A percentile compares a stretch with the other conserved stretches of the same genome.
These are phyloP conservation scores for Goffeauzyma gilvescens DNA, from an alignment of 768 basidiomycete species.

Conservation along the genomic window DNA sequence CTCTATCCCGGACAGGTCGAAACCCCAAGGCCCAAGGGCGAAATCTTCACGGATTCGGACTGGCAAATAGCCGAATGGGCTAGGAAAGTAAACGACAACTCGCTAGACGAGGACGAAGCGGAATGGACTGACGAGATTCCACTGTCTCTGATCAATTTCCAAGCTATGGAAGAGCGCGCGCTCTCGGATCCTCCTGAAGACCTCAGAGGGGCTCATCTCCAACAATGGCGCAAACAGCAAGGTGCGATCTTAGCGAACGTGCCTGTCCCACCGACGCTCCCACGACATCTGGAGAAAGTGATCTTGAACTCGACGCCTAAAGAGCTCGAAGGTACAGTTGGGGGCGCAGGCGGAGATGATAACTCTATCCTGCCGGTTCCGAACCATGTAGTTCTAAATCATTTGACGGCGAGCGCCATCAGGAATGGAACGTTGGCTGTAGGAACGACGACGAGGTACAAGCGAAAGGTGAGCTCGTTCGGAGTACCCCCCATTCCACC, in stretches of 20 bases:
- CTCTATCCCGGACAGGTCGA: neutral
- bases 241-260: slow-evolving; percentile 41
- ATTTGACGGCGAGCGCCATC: slow-evolving; percentile 87
- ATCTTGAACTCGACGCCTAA: slow-evolving; percentile 49
- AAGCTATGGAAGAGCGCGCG: slow-evolving; percentile 55
- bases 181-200: slow-evolving; percentile 20
- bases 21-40: neutral
- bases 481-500: neutral
- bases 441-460: slow-evolving; percentile 74
- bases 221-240: too few species aligned
- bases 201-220: slow-evolving; percentile 27
- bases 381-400: slow-evolving; percentile 80
- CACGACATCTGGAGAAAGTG: slow-evolving; percentile 79
- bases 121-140: slow-evolving; percentile 80
- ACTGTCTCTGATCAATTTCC: slow-evolving; percentile 54
- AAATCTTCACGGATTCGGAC: slow-evolving; percentile 3
- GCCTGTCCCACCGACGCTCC: slow-evolving; percentile 70
- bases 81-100: slow-evolving; percentile 27
- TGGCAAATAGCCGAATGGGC: slow-evolving; percentile 12
- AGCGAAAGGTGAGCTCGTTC: slow-evolving; percentile 52
- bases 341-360: slow-evolving; percentile 43
- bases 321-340: slow-evolving; percentile 19
- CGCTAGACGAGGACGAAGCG: too few species aligned
- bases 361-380: slow-evolving; percentile 79
- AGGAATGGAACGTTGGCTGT: slow-evolving; percentile 82